A percentile compares a stretch with the other conserved stretches of the same genome.
These are phyloP conservation scores for Paramyrothecium roridum DNA, from an alignment of 2,329 filamentous ascomycete species.

Conservation along the genomic window DNA sequence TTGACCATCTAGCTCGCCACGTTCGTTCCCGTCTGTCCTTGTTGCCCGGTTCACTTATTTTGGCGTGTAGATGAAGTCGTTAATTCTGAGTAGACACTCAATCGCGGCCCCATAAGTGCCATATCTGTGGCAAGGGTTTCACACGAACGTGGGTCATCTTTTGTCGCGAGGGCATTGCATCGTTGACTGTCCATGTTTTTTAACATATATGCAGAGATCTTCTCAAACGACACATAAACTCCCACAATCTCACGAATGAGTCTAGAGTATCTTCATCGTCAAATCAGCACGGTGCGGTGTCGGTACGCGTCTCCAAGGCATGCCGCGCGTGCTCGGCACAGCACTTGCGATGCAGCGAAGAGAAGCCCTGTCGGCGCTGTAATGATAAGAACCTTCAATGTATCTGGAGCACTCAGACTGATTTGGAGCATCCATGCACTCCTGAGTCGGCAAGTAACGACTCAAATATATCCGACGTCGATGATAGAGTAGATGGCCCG, in stretches of 20 bases:
- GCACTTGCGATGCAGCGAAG: constrained; percentile 24
- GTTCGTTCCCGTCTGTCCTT: constrained; percentile 25
- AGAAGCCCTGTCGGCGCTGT: constrained; percentile 25
- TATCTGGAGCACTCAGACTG: constrained; percentile 14
- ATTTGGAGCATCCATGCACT: constrained; percentile 2
- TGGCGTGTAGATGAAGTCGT: not conserved
- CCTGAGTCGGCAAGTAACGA: not conserved
- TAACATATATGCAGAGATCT: constrained; percentile 17
- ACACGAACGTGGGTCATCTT: constrained; percentile 19
- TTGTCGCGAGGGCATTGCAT: no score
- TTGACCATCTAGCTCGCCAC: constrained; percentile 28
- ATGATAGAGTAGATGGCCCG: not conserved
- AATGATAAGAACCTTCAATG: constrained; percentile 20
- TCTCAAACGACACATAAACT: constrained; percentile 17
- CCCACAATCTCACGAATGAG: constrained; percentile 9
- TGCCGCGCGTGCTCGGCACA: constrained; percentile 23
- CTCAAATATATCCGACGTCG: not conserved
- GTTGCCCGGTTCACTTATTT: not conserved
- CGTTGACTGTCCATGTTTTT: no score
- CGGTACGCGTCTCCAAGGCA: constrained; percentile 17
- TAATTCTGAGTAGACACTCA: constrained; percentile 20
- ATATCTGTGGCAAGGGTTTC: constrained; percentile 23
- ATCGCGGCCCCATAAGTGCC: constrained; percentile 24
- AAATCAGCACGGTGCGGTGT: constrained; percentile 5
- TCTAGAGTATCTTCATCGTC: not conserved